phyloP scores from a whole-genome alignment of 192 early-diverging fungal genomes.

The Geranomyces variabilis region DNA sequence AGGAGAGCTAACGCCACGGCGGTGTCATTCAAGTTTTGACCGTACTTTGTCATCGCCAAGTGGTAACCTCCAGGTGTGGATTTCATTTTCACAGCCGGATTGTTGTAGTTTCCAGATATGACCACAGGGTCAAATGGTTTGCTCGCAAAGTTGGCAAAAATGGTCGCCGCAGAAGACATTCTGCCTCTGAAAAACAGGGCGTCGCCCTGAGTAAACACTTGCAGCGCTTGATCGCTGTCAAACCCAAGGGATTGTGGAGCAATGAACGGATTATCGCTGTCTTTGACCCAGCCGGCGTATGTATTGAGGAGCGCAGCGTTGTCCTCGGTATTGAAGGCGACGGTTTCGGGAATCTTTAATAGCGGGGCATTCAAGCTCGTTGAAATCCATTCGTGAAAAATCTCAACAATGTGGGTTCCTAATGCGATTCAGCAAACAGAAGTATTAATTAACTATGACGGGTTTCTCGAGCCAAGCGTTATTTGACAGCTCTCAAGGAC shows the following conservation, averaged over 20 bases:
- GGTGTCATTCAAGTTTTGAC: conserved; percentile 23
- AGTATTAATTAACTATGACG: no score
- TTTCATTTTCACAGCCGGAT: neutral
- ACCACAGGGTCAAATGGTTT: neutral
- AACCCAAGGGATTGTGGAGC: conserved; percentile 5
- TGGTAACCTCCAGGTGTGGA: conserved; percentile 28
- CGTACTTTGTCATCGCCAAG: conserved; percentile 28
- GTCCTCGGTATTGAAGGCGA: conserved; percentile 14
- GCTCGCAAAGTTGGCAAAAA: neutral
- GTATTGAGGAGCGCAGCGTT: conserved; percentile 1
- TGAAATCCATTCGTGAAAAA: conserved; percentile 19
- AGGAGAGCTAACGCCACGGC: conserved; percentile 23
- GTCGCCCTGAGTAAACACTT: conserved; percentile 14
- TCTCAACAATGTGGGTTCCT: conserved; percentile 19
- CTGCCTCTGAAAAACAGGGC: conserved; percentile 28
- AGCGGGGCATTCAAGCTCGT: conserved; percentile 5
- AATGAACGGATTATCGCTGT: neutral
- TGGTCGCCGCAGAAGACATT: conserved; percentile 3
- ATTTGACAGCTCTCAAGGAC: no score
- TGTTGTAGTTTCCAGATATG: conserved; percentile 18
- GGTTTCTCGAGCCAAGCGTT: no score
- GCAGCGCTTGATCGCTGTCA: neutral
- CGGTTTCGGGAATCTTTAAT: conserved; percentile 18
- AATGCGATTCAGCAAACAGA: neutral
- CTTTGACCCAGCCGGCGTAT: conserved; percentile 10